Conservation (phyloP, 306 rosid species). For the Corylus heterophylla region DNA sequence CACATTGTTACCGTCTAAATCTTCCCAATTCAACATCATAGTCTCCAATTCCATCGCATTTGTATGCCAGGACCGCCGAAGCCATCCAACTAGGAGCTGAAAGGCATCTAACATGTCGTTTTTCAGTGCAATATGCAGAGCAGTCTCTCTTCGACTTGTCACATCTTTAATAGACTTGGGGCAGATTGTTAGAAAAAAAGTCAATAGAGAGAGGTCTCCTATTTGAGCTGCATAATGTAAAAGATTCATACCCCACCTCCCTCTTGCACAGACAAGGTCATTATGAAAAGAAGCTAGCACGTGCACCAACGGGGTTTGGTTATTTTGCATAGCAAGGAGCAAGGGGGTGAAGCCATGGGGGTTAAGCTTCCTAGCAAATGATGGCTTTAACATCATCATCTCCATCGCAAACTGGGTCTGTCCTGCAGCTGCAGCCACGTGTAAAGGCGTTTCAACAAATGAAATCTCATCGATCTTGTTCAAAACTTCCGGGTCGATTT, state of each 20-base stretch:
- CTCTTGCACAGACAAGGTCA: neutral
- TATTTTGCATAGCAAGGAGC: too few species aligned
- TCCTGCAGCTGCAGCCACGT: too few species aligned
- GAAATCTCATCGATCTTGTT: too few species aligned
- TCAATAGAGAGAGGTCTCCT: neutral
- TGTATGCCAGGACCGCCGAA: neutral
- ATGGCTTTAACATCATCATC: too few species aligned
- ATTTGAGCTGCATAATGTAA: neutral
- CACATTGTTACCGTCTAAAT: slow-evolving; percentile 32
- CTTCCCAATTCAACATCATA: neutral
- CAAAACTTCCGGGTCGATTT: too few species aligned
- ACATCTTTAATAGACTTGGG: neutral
- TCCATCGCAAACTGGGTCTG: too few species aligned
- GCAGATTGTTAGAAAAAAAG: neutral
- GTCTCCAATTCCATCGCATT: neutral
- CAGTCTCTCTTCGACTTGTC: neutral
- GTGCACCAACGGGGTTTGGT: too few species aligned
- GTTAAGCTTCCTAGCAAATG: too few species aligned
- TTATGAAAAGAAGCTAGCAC: too few species aligned
- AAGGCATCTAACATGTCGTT: neutral
- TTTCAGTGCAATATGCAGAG: neutral
- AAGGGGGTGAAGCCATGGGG: too few species aligned
- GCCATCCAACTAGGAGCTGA: neutral
- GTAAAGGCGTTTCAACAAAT: too few species aligned
- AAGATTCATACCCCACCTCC: neutral